Conservation (phyloP, 2,329 filamentous ascomycete genomes). For the Trichoderma cornu-damae region DNA sequence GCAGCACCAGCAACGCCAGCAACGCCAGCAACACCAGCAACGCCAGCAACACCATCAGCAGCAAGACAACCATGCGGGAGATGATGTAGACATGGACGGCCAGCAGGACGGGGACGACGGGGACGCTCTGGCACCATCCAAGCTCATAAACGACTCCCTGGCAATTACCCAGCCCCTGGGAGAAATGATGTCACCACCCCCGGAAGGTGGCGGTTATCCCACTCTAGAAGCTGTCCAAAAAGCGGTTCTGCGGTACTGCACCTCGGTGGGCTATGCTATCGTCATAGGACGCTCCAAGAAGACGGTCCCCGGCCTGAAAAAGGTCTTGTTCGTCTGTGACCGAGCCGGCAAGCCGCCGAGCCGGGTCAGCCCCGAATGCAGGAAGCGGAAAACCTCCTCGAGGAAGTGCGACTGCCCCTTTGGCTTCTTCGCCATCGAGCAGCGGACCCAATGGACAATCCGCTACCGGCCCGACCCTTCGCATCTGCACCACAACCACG, state of each 20-base stretch:
- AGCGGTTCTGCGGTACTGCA: slow-evolving; percentile 59
- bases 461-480: slow-evolving; percentile 56
- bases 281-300: slow-evolving; percentile 65
- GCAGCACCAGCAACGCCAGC: too few relatives aligned
- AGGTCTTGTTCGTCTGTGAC: slow-evolving; percentile 63
- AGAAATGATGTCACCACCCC: slow-evolving; percentile 56
- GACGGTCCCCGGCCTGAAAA: slow-evolving; percentile 61
- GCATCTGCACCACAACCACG: slow-evolving; percentile 59
- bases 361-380: slow-evolving; percentile 57
- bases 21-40: too few relatives aligned
- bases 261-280: slow-evolving; percentile 62
- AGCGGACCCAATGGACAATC: slow-evolving; percentile 62
- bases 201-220: slow-evolving; percentile 59
- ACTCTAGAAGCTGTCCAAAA: slow-evolving; percentile 62
- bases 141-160: slow-evolving; percentile 45
- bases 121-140: slow-evolving; percentile 42
- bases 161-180: slow-evolving; percentile 53
- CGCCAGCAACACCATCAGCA: too few relatives aligned
- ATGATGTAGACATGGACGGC: slow-evolving; percentile 51
- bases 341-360: slow-evolving; percentile 58
- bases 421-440: slow-evolving; percentile 65
- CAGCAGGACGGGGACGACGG: slow-evolving; percentile 45
- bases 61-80: slow-evolving; percentile 41
- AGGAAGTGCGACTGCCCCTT: slow-evolving; percentile 64
- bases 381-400: slow-evolving; percentile 63